Percentiles rank a stretch among this genome's conserved stretches.
These are phyloP conservation scores for Centrapalus pauciflorus DNA, from an alignment of 129 eudicot species.

Conservation along the genomic window DNA sequence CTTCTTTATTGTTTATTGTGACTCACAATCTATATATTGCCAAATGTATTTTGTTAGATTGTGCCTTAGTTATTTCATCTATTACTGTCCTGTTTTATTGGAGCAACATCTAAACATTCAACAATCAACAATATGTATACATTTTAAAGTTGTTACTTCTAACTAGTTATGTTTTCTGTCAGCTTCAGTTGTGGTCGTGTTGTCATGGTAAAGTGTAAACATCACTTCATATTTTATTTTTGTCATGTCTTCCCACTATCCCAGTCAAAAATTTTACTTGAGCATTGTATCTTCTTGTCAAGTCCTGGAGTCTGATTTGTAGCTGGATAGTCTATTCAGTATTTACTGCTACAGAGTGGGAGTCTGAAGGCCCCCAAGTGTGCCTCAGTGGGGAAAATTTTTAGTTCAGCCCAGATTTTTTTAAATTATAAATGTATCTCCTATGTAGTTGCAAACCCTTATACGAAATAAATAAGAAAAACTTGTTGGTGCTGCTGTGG, in stretches of 20 bases:
- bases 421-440: no score
- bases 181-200: neutral
- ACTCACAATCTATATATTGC: neutral
- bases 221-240: neutral
- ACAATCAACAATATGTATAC: neutral
- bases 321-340: no score
- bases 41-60: neutral
- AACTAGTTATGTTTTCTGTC: neutral
- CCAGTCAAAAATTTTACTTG: neutral
- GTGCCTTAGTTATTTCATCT: neutral
- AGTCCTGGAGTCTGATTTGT: no score
- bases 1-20: neutral
- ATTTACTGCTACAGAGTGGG: no score
- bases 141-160: neutral
- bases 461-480: no score
- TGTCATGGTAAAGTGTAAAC: neutral
- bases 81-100: no score
- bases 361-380: no score
- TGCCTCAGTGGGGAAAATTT: no score
- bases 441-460: no score
- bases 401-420: no score
- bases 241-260: neutral
- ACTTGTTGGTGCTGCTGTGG: no score
- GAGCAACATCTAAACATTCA: neutral
- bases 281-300: slow-evolving; percentile 7